These are phyloP conservation scores for Penicillium malachiteum DNA, from an alignment of 495 filamentous ascomycete species.

Conservation along the genomic window DNA sequence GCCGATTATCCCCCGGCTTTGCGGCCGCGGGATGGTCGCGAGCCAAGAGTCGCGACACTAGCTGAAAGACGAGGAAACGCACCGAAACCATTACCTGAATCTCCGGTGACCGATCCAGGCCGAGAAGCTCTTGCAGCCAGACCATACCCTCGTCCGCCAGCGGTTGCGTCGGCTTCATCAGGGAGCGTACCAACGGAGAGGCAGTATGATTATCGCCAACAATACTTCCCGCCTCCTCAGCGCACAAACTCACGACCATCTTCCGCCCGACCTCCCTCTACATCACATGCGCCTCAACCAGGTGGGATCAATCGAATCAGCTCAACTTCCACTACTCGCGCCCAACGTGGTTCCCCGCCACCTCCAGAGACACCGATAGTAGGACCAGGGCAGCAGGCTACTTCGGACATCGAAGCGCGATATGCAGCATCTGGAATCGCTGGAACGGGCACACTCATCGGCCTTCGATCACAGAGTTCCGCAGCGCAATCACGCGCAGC, in stretches of 20 bases:
- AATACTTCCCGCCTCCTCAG: constrained; percentile 63
- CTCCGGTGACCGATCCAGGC: constrained; percentile 66
- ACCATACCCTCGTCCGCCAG: constrained; percentile 34
- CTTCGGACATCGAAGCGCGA: constrained; percentile 80
- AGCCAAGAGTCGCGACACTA: constrained; percentile 47
- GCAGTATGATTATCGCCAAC: constrained; percentile 58
- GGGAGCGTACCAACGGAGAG: constrained; percentile 17
- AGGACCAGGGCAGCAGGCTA: constrained; percentile 64
- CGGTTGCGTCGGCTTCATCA: constrained; percentile 9
- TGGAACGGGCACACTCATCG: constrained; percentile 75
- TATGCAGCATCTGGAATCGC: constrained; percentile 88
- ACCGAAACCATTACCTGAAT: constrained; percentile 77
- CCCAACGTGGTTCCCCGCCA: constrained; percentile 88
- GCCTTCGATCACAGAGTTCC: constrained; percentile 78
- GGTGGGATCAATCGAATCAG: constrained; percentile 71
- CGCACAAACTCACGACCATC: constrained; percentile 30
- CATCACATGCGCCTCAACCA: constrained; percentile 42
- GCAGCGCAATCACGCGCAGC: constrained; percentile 73
- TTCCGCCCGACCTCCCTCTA: constrained; percentile 30
- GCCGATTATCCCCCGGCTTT: constrained; percentile 47
- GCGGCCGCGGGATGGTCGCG: constrained; percentile 47
- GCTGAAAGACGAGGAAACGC: constrained; percentile 69
- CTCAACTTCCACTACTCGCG: constrained; percentile 88
- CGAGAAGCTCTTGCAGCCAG: constrained; percentile 63
- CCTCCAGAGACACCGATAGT: constrained; percentile 93